Base-by-base conservation (phyloP, 1,284 basidiomycete species). In the Serendipita sp. region DNA sequence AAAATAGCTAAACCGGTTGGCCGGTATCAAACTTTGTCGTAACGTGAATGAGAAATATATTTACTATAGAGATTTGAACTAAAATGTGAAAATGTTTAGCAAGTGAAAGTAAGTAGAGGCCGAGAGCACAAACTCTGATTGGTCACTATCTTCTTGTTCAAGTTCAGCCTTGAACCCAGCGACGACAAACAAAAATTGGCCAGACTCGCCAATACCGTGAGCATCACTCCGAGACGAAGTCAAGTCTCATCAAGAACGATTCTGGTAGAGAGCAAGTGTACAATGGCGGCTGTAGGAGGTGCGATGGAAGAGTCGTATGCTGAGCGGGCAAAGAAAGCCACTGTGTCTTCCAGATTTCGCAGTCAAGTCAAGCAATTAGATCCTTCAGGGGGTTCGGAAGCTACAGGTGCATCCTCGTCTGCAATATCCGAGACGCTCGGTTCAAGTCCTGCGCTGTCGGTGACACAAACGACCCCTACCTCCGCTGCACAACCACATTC, bases 121-220 rank as follows among this genome's bases (percentile, higher is more conserved):
- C 22, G 22, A 22, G 22, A 22, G 22, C 22, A 22, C 22, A 22
- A 22, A 22, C 22, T 49, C 13, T 29, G 42, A 29, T 29, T 49
- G 42, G 60, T 49, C 42, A 45, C 68, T 47, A 64, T 66, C 44
- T 50, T 68, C 47, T 62, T 66, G 43, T 66, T 64, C 34, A 63
- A 60, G 66, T 63, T n/a, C 50, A 60, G 17, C 43, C 43, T 44
- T 44, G 43, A 44, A 44, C 43, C 43, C 43, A 13, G 13, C 43
- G 13, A 17, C 43, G 17, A 13, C 17, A 44, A 13, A 13, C 43
- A 17, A 13, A 13, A 13, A 44, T 13, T 17, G 13, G 43, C 13
- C 43, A 13, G 43, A 17, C 17, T 13, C 13, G 13, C 13, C 43
- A 44, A 13, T 44, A 13, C 13, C 17, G 13, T 13, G 17, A 44